phyloP scores from a whole-genome alignment of 2,329 filamentous ascomycete genomes.

The Botrytis paeoniae region DNA sequence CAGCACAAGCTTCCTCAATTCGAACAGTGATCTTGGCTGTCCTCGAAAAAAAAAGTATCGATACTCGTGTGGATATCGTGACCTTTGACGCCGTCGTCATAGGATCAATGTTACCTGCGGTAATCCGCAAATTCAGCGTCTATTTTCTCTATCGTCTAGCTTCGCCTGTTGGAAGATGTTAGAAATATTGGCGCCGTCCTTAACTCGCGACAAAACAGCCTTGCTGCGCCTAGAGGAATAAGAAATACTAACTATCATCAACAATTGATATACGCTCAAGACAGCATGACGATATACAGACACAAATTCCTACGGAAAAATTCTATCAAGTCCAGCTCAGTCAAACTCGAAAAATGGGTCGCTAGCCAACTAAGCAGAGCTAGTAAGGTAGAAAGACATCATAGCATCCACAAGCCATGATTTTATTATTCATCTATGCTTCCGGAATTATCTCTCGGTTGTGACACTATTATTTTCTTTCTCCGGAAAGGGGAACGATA shows the following conservation, averaged over 20 bases:
- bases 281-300: neutral
- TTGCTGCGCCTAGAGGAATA: neutral
- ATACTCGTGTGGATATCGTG: neutral
- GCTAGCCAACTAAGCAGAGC: neutral
- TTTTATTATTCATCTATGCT: neutral
- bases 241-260: neutral
- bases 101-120: neutral
- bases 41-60: neutral
- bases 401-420: neutral
- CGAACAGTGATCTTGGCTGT: neutral
- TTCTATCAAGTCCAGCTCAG: neutral
- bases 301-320: neutral
- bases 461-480: neutral
- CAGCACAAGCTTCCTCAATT: neutral
- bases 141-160: neutral
- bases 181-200: neutral
- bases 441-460: neutral
- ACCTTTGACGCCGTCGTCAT: neutral
- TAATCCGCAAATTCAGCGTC: neutral
- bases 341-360: neutral
- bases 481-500: neutral
- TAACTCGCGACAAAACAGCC: neutral
- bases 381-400: neutral
- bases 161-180: neutral
- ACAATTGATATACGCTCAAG: neutral